These are phyloP conservation scores for Candida insectorum DNA, from an alignment of 805 yeast species.

Conservation along the genomic window DNA sequence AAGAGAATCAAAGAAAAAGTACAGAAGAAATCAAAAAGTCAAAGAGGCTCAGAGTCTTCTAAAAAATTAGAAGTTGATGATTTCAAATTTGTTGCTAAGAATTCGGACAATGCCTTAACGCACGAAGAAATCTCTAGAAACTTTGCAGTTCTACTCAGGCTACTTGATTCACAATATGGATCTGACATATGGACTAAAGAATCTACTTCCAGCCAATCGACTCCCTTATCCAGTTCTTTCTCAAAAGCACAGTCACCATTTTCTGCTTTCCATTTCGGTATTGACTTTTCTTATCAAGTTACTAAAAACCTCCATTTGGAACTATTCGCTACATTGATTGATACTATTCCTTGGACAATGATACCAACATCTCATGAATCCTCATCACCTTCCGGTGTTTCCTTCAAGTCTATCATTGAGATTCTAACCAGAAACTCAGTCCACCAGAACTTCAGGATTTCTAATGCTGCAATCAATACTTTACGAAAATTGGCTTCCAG, in stretches of 20 bases:
- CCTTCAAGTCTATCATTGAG: constrained; percentile 67
- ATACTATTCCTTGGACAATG: constrained; percentile 66
- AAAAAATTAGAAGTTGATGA: constrained; percentile 13
- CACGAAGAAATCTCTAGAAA: constrained; percentile 71
- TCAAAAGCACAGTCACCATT: constrained; percentile 36
- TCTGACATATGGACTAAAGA: constrained; percentile 30
- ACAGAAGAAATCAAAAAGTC: neutral
- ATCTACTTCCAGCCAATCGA: constrained; percentile 1
- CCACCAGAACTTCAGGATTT: constrained; percentile 60
- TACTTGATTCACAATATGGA: constrained; percentile 57
- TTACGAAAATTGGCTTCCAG: constrained; percentile 64
- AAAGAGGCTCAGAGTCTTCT: neutral
- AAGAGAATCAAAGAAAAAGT: neutral
- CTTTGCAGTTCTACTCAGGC: constrained; percentile 51
- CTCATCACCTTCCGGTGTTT: constrained; percentile 42
- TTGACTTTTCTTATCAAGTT: constrained; percentile 30
- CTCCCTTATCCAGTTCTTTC: constrained; percentile 11
- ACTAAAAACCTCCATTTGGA: constrained; percentile 47
- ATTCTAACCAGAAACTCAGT: constrained; percentile 72
- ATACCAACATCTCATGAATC: constrained; percentile 25
- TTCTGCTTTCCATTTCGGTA: constrained; percentile 38
- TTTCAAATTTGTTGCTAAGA: constrained; percentile 40
- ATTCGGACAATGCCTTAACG: constrained; percentile 44
- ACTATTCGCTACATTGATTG: constrained; percentile 65
- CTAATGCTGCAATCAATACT: constrained; percentile 61